Conservation (phyloP, 2,329 filamentous ascomycete species). For the Drechslerella coelobrocha region DNA sequence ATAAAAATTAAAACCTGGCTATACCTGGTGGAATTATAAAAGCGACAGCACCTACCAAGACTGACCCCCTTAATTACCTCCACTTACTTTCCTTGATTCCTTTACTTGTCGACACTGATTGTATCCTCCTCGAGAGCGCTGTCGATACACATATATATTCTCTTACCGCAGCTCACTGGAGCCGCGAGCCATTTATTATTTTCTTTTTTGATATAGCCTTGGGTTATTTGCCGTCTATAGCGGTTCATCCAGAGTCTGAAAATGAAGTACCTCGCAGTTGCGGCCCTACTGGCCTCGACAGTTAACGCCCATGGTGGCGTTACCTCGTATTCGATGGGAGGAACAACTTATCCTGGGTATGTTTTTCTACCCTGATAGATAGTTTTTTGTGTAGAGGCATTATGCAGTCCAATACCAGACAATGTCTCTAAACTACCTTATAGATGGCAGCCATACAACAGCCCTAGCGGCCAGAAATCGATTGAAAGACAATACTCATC, state of each 20-base stretch:
- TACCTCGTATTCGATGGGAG: slow-evolving; percentile 23
- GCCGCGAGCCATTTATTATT: slow-evolving; percentile 2
- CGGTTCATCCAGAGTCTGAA: slow-evolving; percentile 5
- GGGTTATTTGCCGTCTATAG: neutral
- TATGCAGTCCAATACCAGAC: too few relatives aligned
- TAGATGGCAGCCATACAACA: slow-evolving; percentile 43
- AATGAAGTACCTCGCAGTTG: slow-evolving; percentile 43
- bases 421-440: too few relatives aligned
- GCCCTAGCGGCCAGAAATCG: slow-evolving; percentile 24
- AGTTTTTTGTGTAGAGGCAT: too few relatives aligned
- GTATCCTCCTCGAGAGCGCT: neutral
- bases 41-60: slow-evolving; percentile 8
- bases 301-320: slow-evolving; percentile 48
- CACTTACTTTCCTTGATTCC: slow-evolving; percentile 15
- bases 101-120: neutral
- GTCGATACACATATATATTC: neutral
- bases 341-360: slow-evolving; percentile 36
- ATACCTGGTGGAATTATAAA: slow-evolving; percentile 26
- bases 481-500: slow-evolving; percentile 43
- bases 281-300: slow-evolving; percentile 42
- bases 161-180: neutral
- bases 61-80: slow-evolving; percentile 6
- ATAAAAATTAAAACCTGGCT: slow-evolving; percentile 26
- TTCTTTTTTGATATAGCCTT: neutral
- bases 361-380: too few relatives aligned